These are phyloP conservation scores for Microcyclosporella mali DNA, from an alignment of 2,329 filamentous ascomycete genomes.

Conservation along the genomic window DNA sequence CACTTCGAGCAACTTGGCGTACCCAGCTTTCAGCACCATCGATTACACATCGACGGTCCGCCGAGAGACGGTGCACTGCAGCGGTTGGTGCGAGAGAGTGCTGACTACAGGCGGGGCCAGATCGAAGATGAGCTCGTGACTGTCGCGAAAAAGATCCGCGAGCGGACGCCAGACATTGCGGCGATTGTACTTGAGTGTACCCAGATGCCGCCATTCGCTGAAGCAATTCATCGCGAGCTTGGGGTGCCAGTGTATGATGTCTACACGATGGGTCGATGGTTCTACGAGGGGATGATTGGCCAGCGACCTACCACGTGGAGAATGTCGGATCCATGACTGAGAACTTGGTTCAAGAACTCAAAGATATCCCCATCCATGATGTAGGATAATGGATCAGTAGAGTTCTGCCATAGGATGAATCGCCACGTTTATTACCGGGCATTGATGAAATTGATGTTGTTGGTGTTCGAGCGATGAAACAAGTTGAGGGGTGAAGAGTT, in stretches of 20 bases:
- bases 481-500: too few species aligned
- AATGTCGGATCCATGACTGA: too few species aligned
- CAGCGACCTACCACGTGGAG: slow-evolving; percentile 8
- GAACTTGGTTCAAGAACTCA: too few species aligned
- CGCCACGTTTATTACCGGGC: too few species aligned
- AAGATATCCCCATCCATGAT: too few species aligned
- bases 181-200: slow-evolving; percentile 34
- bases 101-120: background rate
- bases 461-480: too few species aligned
- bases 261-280: slow-evolving; percentile 33
- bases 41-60: slow-evolving; percentile 9
- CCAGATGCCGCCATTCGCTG: slow-evolving; percentile 34
- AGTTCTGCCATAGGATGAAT: too few species aligned
- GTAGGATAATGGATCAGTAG: too few species aligned
- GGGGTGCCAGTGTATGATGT: slow-evolving; percentile 26
- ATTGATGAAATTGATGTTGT: too few species aligned
- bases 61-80: slow-evolving; percentile 5
- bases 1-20: slow-evolving; percentile 9
- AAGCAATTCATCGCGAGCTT: slow-evolving; percentile 29
- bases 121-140: slow-evolving; percentile 5
- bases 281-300: slow-evolving; percentile 31
- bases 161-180: slow-evolving; percentile 14
- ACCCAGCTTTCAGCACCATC: background rate
- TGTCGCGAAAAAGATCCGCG: slow-evolving; percentile 1
- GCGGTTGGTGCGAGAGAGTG: slow-evolving; percentile 4